Evolutionary conservation across 495 filamentous ascomycete genomes (phyloP).

Genomic region (Penicillium lividum): DNA sequence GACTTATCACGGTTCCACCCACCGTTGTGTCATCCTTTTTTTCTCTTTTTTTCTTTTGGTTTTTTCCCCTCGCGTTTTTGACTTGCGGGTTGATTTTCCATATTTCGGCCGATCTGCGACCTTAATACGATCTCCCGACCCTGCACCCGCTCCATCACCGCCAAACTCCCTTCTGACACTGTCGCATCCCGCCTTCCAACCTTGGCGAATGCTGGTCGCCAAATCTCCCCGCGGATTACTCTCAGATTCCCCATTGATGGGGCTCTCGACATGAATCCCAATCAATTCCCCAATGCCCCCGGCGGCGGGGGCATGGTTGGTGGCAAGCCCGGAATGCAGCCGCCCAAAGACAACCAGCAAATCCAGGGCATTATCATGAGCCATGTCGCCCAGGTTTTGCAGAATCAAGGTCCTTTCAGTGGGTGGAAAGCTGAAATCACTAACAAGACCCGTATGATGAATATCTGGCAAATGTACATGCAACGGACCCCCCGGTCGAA

Average conservation of each 20-base stretch:
- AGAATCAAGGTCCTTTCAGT: slow-evolving; percentile 38
- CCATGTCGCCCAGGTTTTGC: slow-evolving; percentile 39
- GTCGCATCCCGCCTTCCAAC: slow-evolving; percentile 1
- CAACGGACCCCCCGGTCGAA: neutral
- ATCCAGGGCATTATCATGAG: slow-evolving; percentile 37
- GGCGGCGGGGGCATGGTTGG: slow-evolving; percentile 41
- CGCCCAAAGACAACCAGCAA: slow-evolving; percentile 37
- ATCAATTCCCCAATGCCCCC: slow-evolving; percentile 42
- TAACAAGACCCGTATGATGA: slow-evolving; percentile 39
- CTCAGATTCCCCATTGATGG: slow-evolving; percentile 45
- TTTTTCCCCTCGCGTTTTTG: neutral
- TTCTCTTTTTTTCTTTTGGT: slow-evolving; percentile 9
- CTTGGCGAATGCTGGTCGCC: slow-evolving; percentile 47
- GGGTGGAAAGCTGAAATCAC: slow-evolving; percentile 51
- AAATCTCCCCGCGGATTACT: slow-evolving; percentile 40
- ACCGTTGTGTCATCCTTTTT: slow-evolving; percentile 27
- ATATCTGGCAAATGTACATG: slow-evolving; percentile 49
- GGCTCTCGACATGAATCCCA: slow-evolving; percentile 54
- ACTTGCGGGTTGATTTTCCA: slow-evolving; percentile 7
- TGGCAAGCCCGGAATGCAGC: slow-evolving; percentile 41
- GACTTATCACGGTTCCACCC: slow-evolving; percentile 29
- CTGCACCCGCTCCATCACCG: slow-evolving; percentile 7
- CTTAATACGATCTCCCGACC: slow-evolving; percentile 3
- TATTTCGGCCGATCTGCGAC: slow-evolving; percentile 7
- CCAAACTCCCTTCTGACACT: slow-evolving; percentile 8